Evolutionary conservation across 805 yeast genomes (phyloP).

Genomic region (Spathaspora hagerdaliae): DNA sequence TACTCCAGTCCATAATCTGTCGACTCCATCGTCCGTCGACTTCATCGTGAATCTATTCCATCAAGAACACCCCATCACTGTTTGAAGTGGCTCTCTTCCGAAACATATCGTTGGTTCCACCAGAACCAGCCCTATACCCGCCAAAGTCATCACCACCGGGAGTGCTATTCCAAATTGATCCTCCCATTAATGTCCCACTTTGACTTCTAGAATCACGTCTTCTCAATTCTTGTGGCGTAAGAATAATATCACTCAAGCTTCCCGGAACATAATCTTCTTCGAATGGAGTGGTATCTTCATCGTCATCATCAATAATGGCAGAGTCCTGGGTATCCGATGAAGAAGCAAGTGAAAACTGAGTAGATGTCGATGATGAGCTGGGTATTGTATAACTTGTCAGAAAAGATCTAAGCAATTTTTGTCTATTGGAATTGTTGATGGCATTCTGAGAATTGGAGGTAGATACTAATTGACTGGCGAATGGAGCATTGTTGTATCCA

Average conservation of each 20-base stretch:
- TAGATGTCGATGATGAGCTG: neutral
- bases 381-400: neutral
- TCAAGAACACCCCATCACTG: constrained; percentile 34
- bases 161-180: constrained; percentile 8
- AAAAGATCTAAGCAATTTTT: neutral
- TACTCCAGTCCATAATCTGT: no score
- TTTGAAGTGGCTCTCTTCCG: neutral
- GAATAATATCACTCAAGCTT: constrained; percentile 64
- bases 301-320: constrained; percentile 7
- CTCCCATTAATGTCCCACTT: constrained; percentile 35
- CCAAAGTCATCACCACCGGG: constrained; percentile 1
- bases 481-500: neutral
- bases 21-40: no score
- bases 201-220: constrained; percentile 65
- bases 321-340: neutral
- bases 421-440: no score
- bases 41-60: constrained; percentile 23
- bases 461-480: no score
- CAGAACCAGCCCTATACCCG: neutral
- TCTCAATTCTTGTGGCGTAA: constrained; percentile 74
- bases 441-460: no score
- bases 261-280: constrained; percentile 83
- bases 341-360: neutral
- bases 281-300: constrained; percentile 39
- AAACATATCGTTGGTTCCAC: constrained; percentile 1